Percentiles rank a stretch among this genome's conserved stretches.
phyloP scores from a whole-genome alignment of 768 basidiomycete genomes.

The Boletus rufocinnamomeus region DNA sequence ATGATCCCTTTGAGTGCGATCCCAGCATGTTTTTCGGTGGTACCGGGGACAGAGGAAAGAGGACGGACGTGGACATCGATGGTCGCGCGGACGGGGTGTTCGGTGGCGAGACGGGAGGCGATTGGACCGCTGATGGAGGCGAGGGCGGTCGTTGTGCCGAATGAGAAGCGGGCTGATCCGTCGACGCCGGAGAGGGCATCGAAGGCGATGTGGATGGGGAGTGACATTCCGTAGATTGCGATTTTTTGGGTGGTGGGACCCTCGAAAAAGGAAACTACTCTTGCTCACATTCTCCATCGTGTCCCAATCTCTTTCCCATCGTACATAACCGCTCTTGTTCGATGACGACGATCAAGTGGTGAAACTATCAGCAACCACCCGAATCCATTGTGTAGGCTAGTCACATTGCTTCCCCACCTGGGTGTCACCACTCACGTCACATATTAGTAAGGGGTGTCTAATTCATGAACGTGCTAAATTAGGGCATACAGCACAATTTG shows the following conservation, averaged over 20 bases:
- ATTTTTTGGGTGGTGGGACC: not conserved
- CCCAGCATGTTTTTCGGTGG: conserved; percentile 62
- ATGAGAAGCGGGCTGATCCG: conserved; percentile 69
- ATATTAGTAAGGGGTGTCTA: too few species aligned
- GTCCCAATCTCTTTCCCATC: not conserved
- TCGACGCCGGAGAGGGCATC: conserved; percentile 69
- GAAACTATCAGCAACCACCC: not conserved
- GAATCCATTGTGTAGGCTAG: not conserved
- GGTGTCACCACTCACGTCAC: too few species aligned
- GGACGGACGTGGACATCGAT: conserved; percentile 77
- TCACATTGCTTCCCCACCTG: too few species aligned
- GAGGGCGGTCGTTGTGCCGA: conserved; percentile 42
- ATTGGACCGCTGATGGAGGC: conserved; percentile 83
- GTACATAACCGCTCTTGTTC: not conserved
- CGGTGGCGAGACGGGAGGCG: conserved; percentile 66
- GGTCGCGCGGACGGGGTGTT: conserved; percentile 70
- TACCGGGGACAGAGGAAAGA: conserved; percentile 66
- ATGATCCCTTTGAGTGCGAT: conserved; percentile 57
- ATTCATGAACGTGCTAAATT: too few species aligned
- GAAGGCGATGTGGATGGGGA: conserved; percentile 48
- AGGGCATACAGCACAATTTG: too few species aligned
- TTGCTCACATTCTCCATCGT: too few species aligned
- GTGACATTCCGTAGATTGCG: not conserved
- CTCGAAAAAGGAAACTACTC: not conserved
- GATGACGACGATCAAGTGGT: not conserved